Base-by-base conservation (phyloP, 164 flowering plant genomes). In the Annona squamosa region DNA sequence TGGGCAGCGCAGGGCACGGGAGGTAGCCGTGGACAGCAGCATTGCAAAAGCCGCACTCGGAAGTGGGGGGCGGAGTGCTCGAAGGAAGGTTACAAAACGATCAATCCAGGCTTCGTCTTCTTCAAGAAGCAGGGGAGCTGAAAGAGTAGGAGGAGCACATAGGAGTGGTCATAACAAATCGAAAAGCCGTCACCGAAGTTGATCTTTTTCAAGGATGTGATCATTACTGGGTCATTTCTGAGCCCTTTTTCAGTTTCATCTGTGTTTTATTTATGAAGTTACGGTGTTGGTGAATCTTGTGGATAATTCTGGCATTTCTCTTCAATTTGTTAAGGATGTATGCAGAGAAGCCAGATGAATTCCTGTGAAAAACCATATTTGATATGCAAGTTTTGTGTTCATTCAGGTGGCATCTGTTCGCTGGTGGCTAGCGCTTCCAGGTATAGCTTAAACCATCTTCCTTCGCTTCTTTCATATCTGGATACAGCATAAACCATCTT, bases 11-110 rank as follows among this genome's bases (percentile, higher is more conserved):
- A 85, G 90, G 71, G 90, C 90, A 48, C 75, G 95, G 70, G 97
- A 94, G 68, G 84, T 81, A 10, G 77, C 83, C n/a, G 78, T 63
- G 4, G 89, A 89, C 44, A 84, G 82, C 73, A 85, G 82, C 73
- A 84, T 91, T 43, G 88, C 93, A 26, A 92, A 83, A 85, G 94
- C 97, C 37, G 97, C 93, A 18, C 85, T 89, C 16, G 91, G 97
- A 57, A 84, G 71, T 71, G 74, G 79, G 19, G 77, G 71, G 4
- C 52, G 81, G 84, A 77, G 75, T 69, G 71, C 87, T 37, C 81
- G 82, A 1, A 86, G 88, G 79, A 89, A 72, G 75, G 64, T 77
- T 10, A 78, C 18, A 9, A 87, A 74, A 83, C 85, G 82, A 75
- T 73, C 61, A 6, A 73, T 80, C 76, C 85, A 77, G n/a, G 79